These are phyloP conservation scores for Diutina mesorugosa DNA, from an alignment of 1,139 yeast genomes.

Conservation along the genomic window DNA sequence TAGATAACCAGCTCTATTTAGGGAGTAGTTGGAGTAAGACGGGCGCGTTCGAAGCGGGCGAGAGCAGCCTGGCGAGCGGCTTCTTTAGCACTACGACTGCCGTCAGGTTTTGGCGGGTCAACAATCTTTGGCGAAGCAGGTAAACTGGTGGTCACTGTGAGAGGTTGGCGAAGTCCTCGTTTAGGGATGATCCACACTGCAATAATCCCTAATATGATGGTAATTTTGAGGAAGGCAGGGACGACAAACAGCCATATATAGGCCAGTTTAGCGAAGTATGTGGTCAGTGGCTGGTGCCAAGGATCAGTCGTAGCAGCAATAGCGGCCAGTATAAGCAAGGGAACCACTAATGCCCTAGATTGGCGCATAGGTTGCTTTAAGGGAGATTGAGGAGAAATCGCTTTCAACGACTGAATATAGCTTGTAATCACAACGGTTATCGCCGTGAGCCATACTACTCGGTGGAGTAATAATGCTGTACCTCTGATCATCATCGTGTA, in stretches of 20 bases:
- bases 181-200: neutral
- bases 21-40: neutral
- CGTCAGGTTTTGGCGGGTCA: neutral
- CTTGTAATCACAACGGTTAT: neutral
- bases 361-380: neutral
- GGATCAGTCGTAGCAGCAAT: neutral
- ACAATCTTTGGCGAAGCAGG: neutral
- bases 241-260: neutral
- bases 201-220: neutral
- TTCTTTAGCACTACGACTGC: neutral
- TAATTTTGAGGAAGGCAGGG: neutral
- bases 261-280: neutral
- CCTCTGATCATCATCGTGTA: neutral
- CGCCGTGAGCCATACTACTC: neutral
- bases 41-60: neutral
- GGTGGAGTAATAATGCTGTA: neutral
- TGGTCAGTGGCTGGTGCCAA: neutral
- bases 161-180: neutral
- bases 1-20: no score
- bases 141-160: no score
- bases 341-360: neutral
- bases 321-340: neutral
- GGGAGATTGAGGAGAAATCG: neutral
- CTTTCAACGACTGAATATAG: neutral
- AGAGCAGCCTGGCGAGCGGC: neutral